phyloP scores from a whole-genome alignment of 805 yeast genomes.

The Hanseniaspora thailandica region DNA sequence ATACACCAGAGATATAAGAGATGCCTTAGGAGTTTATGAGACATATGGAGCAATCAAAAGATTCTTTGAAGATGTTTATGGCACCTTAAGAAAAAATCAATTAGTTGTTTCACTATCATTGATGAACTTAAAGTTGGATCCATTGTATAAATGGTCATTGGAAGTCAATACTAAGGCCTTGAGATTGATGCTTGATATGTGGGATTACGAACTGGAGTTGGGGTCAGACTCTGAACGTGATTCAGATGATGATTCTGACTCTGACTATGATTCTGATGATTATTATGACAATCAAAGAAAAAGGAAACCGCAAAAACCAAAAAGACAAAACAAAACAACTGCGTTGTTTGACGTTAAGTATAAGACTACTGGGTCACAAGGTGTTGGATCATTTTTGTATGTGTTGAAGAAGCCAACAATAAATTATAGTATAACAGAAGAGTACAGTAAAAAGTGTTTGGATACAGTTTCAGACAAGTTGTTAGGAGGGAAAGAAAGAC shows the following conservation, averaged over 20 bases:
- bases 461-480: neutral
- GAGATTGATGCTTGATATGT: conserved; percentile 17
- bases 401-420: neutral
- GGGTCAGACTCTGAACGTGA: too few relatives aligned
- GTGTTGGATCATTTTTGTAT: neutral
- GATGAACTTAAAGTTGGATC: conserved; percentile 83
- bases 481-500: conserved; percentile 38
- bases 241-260: conserved; percentile 20
- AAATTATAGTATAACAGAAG: conserved; percentile 2
- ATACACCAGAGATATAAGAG: conserved; percentile 77
- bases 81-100: conserved; percentile 51
- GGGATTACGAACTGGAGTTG: too few relatives aligned
- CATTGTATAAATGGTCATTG: conserved; percentile 80
- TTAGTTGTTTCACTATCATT: conserved; percentile 68
- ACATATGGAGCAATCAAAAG: conserved; percentile 62
- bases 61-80: conserved; percentile 61
- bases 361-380: neutral
- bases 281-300: neutral
- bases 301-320: neutral
- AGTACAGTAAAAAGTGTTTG: conserved; percentile 4
- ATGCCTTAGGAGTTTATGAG: conserved; percentile 87
- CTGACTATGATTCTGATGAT: neutral
- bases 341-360: neutral
- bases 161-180: conserved; percentile 35
- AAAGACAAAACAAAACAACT: neutral